phyloP scores from a whole-genome alignment of 2,329 filamentous ascomycete genomes.

The Colletotrichum orchidophilum region DNA sequence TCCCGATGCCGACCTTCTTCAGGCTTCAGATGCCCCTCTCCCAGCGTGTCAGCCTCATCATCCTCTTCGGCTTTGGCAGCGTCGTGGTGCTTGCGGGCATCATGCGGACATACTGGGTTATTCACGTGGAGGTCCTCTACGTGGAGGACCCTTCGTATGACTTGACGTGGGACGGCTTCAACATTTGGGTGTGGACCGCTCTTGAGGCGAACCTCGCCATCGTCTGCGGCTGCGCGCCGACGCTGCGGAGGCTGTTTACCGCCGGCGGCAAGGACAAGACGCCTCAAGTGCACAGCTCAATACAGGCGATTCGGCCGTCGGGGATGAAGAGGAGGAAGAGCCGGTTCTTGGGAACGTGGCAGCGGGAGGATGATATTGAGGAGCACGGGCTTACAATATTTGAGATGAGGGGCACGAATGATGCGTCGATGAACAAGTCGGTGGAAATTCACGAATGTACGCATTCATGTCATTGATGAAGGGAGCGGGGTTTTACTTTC shows the following conservation, averaged over 20 bases:
- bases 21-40: constrained; percentile 42
- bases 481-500: not conserved
- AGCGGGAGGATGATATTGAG: not conserved
- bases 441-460: not conserved
- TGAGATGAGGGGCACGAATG: not conserved
- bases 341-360: not conserved
- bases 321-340: not conserved
- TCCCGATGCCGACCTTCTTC: constrained; percentile 48
- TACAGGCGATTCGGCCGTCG: not conserved
- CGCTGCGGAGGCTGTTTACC: constrained; percentile 39
- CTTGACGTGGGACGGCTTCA: constrained; percentile 51
- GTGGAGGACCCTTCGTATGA: constrained; percentile 47
- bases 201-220: constrained; percentile 52
- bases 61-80: constrained; percentile 48
- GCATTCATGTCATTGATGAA: not conserved
- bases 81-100: constrained; percentile 48
- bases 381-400: not conserved
- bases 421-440: not conserved
- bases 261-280: not conserved
- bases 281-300: not conserved
- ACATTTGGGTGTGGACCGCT: constrained; percentile 53
- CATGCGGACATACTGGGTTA: constrained; percentile 49
- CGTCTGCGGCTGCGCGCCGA: constrained; percentile 50
- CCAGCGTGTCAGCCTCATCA: constrained; percentile 47
- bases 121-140: not conserved